Percentiles rank a stretch among this genome's conserved stretches.
Evolutionary conservation across 2,329 filamentous ascomycete species (phyloP).

Genomic region (Juglanconis juglandina): DNA sequence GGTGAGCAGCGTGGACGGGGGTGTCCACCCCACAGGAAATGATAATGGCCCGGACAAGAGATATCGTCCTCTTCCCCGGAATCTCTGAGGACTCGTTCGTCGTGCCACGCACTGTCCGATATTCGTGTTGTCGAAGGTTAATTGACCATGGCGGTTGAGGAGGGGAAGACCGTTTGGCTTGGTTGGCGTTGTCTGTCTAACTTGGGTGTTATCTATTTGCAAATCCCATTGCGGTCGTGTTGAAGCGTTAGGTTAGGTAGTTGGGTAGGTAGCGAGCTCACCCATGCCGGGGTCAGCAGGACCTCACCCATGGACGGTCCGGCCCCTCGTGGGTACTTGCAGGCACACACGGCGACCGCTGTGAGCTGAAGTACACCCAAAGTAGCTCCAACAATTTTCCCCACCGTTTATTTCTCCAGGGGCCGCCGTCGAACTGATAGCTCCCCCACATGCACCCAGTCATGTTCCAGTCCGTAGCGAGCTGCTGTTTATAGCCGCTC

Average conservation of each 20-base stretch:
- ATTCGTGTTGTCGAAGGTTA: background rate
- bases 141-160: conserved; percentile 4
- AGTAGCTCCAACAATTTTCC: background rate
- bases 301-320: too few species aligned
- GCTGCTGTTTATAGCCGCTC: conserved; percentile 2
- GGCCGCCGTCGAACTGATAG: background rate
- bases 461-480: background rate
- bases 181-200: background rate
- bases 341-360: background rate
- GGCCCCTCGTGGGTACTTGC: background rate
- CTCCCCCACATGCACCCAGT: conserved; percentile 2
- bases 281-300: too few species aligned
- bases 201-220: background rate
- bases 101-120: background rate
- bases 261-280: background rate
- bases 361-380: background rate
- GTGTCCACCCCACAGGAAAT: background rate
- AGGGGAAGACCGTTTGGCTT: background rate
- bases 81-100: background rate
- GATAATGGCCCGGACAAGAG: too few species aligned
- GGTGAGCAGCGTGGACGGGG: too few species aligned
- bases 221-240: background rate
- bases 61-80: background rate
- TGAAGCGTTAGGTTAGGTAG: too few species aligned
- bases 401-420: background rate